A percentile compares a stretch with the other conserved stretches of the same genome.
These are phyloP conservation scores for Gilbertella persicaria DNA, from an alignment of 371 early-diverging fungal species.

Conservation along the genomic window DNA sequence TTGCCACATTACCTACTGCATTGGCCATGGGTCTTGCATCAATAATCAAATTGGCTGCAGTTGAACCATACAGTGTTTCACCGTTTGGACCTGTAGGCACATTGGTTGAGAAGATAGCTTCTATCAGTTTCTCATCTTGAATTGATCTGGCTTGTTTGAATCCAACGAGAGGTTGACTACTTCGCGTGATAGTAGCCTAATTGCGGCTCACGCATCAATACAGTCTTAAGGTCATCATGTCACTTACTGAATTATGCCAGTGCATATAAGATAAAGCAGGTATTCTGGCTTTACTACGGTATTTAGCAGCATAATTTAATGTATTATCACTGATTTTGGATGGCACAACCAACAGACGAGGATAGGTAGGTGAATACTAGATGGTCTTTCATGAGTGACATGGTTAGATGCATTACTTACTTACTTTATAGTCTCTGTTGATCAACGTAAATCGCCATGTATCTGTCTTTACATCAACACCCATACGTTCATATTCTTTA, in stretches of 20 bases:
- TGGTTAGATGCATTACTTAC: neutral
- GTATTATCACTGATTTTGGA: constrained; percentile 87
- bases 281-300: constrained; percentile 88
- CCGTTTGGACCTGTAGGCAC: constrained; percentile 46
- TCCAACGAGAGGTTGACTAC: constrained; percentile 95
- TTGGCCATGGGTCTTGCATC: constrained; percentile 96
- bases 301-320: constrained; percentile 86
- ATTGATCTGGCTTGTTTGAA: constrained; percentile 90
- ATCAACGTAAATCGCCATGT: constrained; percentile 80
- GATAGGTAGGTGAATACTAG: constrained; percentile 90
- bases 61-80: constrained; percentile 47
- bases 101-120: constrained; percentile 79
- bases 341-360: constrained; percentile 83
- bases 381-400: neutral
- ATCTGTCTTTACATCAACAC: constrained; percentile 68
- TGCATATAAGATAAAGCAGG: constrained; percentile 91
- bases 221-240: neutral
- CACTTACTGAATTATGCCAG: constrained; percentile 65
- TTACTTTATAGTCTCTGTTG: constrained; percentile 77
- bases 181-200: constrained; percentile 90
- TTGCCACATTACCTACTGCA: constrained; percentile 90
- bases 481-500: constrained; percentile 86
- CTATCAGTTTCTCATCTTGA: constrained; percentile 96
- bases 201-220: neutral
- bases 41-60: constrained; percentile 80